Evolutionary conservation across 2,329 filamentous ascomycete genomes (phyloP), one percentile per base, ranked within the genome.

Genomic region (Exophiala phaeomuriformis): DNA sequence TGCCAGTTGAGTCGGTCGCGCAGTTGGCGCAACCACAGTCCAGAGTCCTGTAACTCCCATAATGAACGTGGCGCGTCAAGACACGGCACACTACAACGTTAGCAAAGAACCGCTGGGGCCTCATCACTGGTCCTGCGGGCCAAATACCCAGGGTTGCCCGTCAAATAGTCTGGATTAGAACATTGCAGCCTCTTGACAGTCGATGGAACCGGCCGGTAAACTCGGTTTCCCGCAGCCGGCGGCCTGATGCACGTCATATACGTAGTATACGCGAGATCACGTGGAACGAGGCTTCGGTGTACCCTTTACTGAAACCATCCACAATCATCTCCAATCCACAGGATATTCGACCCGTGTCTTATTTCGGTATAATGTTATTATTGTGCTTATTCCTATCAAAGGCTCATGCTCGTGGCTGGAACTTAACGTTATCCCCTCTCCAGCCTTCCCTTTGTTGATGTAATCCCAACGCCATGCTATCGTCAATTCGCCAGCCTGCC

Each of bases 31-130:
- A 61, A 97, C 78, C 49, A 98, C 89, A 59, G 88, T 91, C 93
- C 93, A 98, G 61, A 98, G 88, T 61, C 90, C 90, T 67, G 91
- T 95, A 61, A 98, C 93, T 84, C 93, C 93, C 93, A 98, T 45
- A 29, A 32, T 45, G 42, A 45, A 6, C 8, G 42, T 45, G n/a
- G 8, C 8, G 39, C 39, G 27, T 41, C 39, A 28, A 27, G 19
- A 41, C 39, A 28, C 39, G 12, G 6, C 39, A 27, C n/a, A 27
- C 39, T 41, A 12, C 28, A 29, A 45, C 10, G 42, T 19, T n/a
- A 29, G 3, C 28, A n/a, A 45, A 1, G 42, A 32, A 29, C 9
- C 4, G 28, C 12, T 10, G 6, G 29, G 3, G 28, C 31, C 12
- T 41, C 39, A 41, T 41, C 39, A 4, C 39, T 4, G 42, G 32